Base-by-base conservation (phyloP, 1,139 yeast species). In the Candida tunisiensis region DNA sequence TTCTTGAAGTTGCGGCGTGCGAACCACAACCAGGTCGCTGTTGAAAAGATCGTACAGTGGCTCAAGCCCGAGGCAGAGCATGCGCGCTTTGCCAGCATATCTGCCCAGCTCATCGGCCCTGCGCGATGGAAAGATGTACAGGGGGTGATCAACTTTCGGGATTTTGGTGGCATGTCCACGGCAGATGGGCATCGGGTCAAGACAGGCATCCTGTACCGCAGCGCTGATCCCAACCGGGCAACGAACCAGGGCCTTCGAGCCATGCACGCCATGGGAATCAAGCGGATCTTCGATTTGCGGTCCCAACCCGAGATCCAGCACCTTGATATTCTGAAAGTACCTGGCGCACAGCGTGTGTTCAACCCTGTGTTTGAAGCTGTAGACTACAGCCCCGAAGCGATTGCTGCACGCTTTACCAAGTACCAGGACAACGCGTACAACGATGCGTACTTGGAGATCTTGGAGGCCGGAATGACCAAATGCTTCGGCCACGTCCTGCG, bases 101-200 rank as follows among this genome's bases (percentile, higher is more conserved):
- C 60, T 22, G 33, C 41, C 15, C 45, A 40, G 13, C 54, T 72
- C 8, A 63, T 64, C 1, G 46, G 45, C 14, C 45, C 55, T 12
- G 47, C 67, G 3, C 54, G 80, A 29, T 74, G 79, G 75, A 69
- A 69, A 36, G 34, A 49, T 1, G 61, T 75, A 23, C 80, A 70
- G 20, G 88, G 91, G 0, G 66, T 78, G 8, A 49, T 62, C 28
- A 80, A 82, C 42, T 74, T 79, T 41, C 61, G 94, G 37, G 93
- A 80, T 42, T 47, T 74, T 32, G 94, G 93, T 1, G 93, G 93
- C 3, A 80, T 77, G 69, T 32, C 15, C 34, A 32, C 10, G 48
- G 52, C 4, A 28, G 26, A 3, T 13, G 21, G 15, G 19, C 31
- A 30, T 6, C 30, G 23, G 12, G 74, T 79, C 3, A 65, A 64